Conservation (phyloP, 179 eudicot genomes). For the Heliamphora pulchella region DNA sequence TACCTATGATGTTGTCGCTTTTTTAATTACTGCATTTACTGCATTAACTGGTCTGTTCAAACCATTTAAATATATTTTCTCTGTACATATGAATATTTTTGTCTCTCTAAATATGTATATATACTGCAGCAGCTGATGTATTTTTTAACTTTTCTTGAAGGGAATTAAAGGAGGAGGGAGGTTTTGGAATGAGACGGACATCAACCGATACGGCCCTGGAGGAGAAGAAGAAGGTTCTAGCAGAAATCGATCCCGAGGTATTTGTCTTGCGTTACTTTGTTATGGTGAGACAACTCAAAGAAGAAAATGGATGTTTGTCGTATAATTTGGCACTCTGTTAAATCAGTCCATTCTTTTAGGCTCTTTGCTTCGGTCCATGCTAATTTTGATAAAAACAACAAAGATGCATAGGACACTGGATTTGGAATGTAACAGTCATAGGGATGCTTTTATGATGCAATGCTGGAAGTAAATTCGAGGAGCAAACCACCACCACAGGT, state of each 20-base stretch:
- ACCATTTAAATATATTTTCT: too few species aligned
- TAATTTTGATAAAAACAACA: too few species aligned
- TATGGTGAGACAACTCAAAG: conserved; percentile 1
- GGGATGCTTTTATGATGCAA: not conserved
- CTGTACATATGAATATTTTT: too few species aligned
- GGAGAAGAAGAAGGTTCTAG: conserved; percentile 38
- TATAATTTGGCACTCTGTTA: not conserved
- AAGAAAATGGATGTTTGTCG: not conserved
- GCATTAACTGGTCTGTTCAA: too few species aligned
- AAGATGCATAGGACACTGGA: not conserved
- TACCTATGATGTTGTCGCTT: too few species aligned
- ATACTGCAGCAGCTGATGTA: not conserved
- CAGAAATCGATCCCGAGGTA: conserved; percentile 79
- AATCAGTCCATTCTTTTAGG: not conserved
- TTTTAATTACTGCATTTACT: too few species aligned
- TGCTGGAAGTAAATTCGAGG: not conserved
- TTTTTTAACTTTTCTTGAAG: conserved; percentile 30
- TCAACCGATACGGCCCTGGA: conserved; percentile 34
- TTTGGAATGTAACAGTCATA: not conserved
- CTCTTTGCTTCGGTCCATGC: not conserved
- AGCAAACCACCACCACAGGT: not conserved
- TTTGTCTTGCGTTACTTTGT: not conserved
- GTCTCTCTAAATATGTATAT: too few species aligned
- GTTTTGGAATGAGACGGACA: conserved; percentile 19
- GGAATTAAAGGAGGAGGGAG: conserved; percentile 30